Evolutionary conservation across 2,329 filamentous ascomycete genomes (phyloP), one percentile per base, ranked within the genome.

Genomic region (Xylaria sp.): DNA sequence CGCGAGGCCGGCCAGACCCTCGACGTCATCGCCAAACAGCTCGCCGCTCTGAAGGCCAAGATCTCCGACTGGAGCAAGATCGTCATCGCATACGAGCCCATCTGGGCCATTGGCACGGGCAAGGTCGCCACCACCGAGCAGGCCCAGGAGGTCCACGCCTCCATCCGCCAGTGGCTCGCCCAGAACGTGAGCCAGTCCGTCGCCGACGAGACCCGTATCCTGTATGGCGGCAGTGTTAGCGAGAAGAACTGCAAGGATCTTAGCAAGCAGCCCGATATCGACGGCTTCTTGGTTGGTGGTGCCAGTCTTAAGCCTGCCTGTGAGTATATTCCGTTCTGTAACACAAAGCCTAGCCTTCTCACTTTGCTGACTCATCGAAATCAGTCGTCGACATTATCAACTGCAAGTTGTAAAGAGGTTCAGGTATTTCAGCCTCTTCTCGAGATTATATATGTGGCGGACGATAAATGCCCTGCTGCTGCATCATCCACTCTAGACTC

Each of bases 181-280:
- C 88, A 90, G 78, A 88, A 94, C 76, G 93, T 97, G 72, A 84
- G 88, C 78, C 86, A 92, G 70, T 84, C 87, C 80, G 93, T 92
- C 65, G 89, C 94, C 55, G 93, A 97, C 72, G 89, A 92, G 84
- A 97, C 94, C 70, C 90, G 96, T 77, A 93, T 99, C 81, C 91
- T 99, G 80, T 99, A 99, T 83, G 96, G 96, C 74, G 96, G 96
- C 79, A 96, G 92, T 77, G 96, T 99, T 78, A 97, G 88, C 80
- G 96, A 97, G 88, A 98, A 98, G 92, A 99, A 99, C 90, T 97
- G 93, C 88, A 89, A 86, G 79, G 95, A 98, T 73, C 88, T 99
- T 77, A 90, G 92, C 81, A 95, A 94, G 87, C 90, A 98, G 89
- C 81, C 89, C 72, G 96, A 99, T 82, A 97, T 99, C 81, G 96